Evolutionary conservation across 2,329 filamentous ascomycete genomes (phyloP).

Genomic region (Fusarium nanum): DNA sequence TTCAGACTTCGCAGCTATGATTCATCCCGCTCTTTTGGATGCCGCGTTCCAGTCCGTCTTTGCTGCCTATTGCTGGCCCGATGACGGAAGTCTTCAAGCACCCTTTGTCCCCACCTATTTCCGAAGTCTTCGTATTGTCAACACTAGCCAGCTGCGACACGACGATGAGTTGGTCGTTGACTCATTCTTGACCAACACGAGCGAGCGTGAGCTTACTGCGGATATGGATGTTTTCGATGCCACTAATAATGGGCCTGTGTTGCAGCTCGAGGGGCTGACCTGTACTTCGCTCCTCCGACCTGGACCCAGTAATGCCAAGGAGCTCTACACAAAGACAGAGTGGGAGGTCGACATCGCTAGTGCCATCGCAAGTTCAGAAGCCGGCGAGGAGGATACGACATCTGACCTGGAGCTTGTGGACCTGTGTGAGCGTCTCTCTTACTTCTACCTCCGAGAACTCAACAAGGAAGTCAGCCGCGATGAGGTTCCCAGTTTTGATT

Average conservation of each 20-base stretch:
- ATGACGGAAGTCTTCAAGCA: constrained; percentile 49
- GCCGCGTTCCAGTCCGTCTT: constrained; percentile 52
- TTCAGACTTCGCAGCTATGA: not conserved
- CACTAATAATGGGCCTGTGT: not conserved
- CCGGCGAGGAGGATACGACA: too few species aligned
- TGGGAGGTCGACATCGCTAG: constrained; percentile 6
- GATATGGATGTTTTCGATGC: constrained; percentile 1
- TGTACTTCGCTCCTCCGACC: constrained; percentile 4
- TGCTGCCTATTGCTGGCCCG: constrained; percentile 49
- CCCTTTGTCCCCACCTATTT: constrained; percentile 42
- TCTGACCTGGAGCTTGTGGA: constrained; percentile 10
- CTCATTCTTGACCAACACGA: constrained; percentile 7
- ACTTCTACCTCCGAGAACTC: constrained; percentile 5
- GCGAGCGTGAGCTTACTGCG: constrained; percentile 2
- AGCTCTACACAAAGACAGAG: constrained; percentile 7
- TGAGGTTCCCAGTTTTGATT: not conserved
- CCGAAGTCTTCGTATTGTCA: constrained; percentile 14
- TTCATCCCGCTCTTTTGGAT: constrained; percentile 53
- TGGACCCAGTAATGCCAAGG: constrained; percentile 2
- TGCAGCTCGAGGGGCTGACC: constrained; percentile 5
- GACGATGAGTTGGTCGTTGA: not conserved
- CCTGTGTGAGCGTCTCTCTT: constrained; percentile 4
- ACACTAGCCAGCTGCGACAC: not conserved
- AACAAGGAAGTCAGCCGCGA: not conserved
- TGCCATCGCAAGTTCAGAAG: not conserved